Evolutionary conservation across 2,329 filamentous ascomycete genomes (phyloP), one percentile per base, ranked within the genome.

Genomic region (Lachnellula willkommii): DNA sequence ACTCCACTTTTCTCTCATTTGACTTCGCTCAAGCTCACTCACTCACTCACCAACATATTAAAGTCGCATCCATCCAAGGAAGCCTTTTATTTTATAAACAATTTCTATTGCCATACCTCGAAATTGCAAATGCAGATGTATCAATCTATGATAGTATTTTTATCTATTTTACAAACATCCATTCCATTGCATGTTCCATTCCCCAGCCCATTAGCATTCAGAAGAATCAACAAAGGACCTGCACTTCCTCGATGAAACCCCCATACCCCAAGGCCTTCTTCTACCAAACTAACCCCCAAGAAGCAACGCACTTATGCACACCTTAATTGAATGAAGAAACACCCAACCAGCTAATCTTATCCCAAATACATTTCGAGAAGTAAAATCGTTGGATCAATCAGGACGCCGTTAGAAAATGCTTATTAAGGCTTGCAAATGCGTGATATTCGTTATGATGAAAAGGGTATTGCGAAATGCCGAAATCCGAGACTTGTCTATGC

Each of bases 401-500:
- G 47, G 58, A 66, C 66, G 66, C 65, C 66, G 59, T 58, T 57
- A 32, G 28, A 32, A 64, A 69, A 69, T 69, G 67, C 66, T 65
- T 54, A 69, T 68, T 63, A 70, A 66, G 59, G 55, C 59, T 57
- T 59, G 63, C 61, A 59, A 32, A 65, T 65, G 65, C 62, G 67
- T 63, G 54, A 63, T 60, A 8, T 22, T 32, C 42, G 56, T 64
- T 60, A 51, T 62, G 52, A 60, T 50, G 53, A 56, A 56, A 63
- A 60, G 53, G 28, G 28, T 32, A 3, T 32, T 53, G 53, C 61
- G 59, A 62, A 56, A 58, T 60, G 60, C 55, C 51, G 39, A 57
- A 36, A 56, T 45, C 52, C 50, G 52, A 52, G 26, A 47, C 42
- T 9, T 24, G 22, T 56, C 78, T 87, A 97, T 66, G 94, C 93